Evolutionary conservation across 352 stramenopile species (phyloP).

Genomic region (Ophiocytium majus): DNA sequence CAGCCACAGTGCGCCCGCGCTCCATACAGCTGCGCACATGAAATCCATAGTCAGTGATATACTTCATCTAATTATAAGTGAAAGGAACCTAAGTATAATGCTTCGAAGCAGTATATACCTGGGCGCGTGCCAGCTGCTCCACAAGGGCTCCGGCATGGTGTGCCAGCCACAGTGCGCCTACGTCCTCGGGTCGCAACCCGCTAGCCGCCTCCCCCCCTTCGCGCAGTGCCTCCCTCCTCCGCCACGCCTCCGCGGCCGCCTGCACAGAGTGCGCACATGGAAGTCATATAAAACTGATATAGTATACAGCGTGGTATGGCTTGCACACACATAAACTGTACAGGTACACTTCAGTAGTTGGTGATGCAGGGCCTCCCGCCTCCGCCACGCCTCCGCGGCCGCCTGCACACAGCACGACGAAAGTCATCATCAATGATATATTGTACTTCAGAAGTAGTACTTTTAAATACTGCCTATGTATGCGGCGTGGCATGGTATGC

Average conservation of each 20-base stretch:
- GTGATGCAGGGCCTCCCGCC: too few species aligned
- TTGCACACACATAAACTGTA: too few species aligned
- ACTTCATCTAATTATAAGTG: background rate
- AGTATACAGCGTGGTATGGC: too few species aligned
- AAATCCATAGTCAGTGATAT: background rate
- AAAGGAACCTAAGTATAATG: too few species aligned
- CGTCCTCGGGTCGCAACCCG: background rate
- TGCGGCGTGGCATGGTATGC: too few species aligned
- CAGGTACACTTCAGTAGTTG: too few species aligned
- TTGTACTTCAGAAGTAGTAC: too few species aligned
- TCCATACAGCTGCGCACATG: background rate
- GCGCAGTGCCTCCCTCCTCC: background rate
- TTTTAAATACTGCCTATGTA: too few species aligned
- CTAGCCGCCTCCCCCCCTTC: background rate
- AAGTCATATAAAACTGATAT: background rate
- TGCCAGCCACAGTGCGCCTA: background rate
- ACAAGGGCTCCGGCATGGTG: background rate
- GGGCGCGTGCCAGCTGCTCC: background rate
- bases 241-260: background rate
- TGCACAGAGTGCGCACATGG: background rate
- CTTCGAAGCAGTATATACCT: background rate
- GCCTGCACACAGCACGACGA: too few species aligned
- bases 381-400: too few species aligned
- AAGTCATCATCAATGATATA: too few species aligned
- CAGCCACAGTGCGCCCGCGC: background rate